A percentile compares a stretch with the other conserved stretches of the same genome.
Conservation (phyloP, 371 early-diverging fungal genomes). For the Apophysomyces ossiformis region DNA sequence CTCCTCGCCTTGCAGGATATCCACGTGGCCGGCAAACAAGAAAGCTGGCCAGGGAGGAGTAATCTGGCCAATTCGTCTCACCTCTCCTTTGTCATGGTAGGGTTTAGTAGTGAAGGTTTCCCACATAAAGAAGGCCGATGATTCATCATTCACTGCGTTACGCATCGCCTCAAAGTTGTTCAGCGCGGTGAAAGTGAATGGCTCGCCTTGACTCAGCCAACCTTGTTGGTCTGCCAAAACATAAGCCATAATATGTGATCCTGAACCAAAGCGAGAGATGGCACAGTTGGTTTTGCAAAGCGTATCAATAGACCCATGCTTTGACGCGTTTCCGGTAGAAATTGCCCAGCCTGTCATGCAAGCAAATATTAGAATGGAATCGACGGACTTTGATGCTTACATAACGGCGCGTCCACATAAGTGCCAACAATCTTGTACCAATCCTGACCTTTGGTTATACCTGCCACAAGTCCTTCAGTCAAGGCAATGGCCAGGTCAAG, state of each 20-base stretch:
- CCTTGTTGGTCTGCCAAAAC: slow-evolving; percentile 75
- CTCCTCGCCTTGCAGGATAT: slow-evolving; percentile 41
- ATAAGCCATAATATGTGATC: slow-evolving; percentile 86
- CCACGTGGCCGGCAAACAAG: slow-evolving; percentile 70
- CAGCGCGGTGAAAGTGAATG: slow-evolving; percentile 66
- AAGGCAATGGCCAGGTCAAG: slow-evolving; percentile 84
- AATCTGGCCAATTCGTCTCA: slow-evolving; percentile 75
- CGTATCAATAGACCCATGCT: slow-evolving; percentile 58
- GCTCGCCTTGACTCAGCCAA: slow-evolving; percentile 54
- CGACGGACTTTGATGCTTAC: slow-evolving; percentile 41
- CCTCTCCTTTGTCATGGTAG: slow-evolving; percentile 73
- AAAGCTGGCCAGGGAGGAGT: slow-evolving; percentile 93
- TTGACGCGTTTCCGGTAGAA: slow-evolving; percentile 58
- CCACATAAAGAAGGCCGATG: slow-evolving; percentile 85
- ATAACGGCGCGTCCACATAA: slow-evolving; percentile 76
- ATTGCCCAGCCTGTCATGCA: slow-evolving; percentile 67
- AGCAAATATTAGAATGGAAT: neutral
- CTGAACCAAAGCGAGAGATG: slow-evolving; percentile 80
- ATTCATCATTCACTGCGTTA: slow-evolving; percentile 66
- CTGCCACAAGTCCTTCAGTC: slow-evolving; percentile 86
- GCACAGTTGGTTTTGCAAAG: slow-evolving; percentile 69
- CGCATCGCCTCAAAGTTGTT: slow-evolving; percentile 77
- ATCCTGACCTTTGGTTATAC: slow-evolving; percentile 65
- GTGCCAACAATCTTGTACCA: slow-evolving; percentile 76
- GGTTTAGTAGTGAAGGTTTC: slow-evolving; percentile 87